Percentiles rank a stretch among this genome's conserved stretches.
These are phyloP conservation scores for Hymenoscyphus fraxineus DNA, from an alignment of 2,329 filamentous ascomycete species.

Conservation along the genomic window DNA sequence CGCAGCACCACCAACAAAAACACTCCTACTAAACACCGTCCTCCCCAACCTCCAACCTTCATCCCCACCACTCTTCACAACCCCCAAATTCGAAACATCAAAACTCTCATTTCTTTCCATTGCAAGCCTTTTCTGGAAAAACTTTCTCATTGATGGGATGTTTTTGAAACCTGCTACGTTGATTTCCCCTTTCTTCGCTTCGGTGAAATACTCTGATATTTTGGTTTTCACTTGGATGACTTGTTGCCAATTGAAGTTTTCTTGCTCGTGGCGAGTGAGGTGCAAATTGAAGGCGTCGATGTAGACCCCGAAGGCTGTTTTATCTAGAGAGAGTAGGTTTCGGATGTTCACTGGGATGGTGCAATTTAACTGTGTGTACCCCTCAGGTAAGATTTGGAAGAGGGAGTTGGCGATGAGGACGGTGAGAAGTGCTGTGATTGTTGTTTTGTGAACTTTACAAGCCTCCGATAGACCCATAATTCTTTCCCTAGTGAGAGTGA, in stretches of 20 bases:
- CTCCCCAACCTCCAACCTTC: neutral
- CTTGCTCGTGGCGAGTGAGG: neutral
- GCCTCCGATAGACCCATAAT: no score
- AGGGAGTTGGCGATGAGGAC: neutral
- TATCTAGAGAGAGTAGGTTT: neutral
- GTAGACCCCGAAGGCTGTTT: neutral
- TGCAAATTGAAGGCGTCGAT: neutral
- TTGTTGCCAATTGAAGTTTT: neutral
- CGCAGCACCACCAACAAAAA: neutral
- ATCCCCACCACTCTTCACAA: neutral
- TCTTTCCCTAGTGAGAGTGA: no score
- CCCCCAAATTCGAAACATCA: slow-evolving; percentile 2
- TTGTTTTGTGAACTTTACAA: neutral
- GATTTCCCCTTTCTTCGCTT: neutral
- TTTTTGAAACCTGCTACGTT: slow-evolving; percentile 2
- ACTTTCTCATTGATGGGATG: neutral
- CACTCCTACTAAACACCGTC: slow-evolving; percentile 7
- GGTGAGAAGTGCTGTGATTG: neutral
- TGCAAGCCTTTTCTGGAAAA: neutral
- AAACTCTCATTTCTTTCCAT: neutral
- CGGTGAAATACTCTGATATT: neutral
- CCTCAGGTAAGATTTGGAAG: neutral
- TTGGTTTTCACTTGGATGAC: neutral
- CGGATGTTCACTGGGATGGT: neutral
- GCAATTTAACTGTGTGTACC: neutral